Base-by-base conservation (phyloP, 1,284 basidiomycete genomes). In the Malassezia dermatis region DNA sequence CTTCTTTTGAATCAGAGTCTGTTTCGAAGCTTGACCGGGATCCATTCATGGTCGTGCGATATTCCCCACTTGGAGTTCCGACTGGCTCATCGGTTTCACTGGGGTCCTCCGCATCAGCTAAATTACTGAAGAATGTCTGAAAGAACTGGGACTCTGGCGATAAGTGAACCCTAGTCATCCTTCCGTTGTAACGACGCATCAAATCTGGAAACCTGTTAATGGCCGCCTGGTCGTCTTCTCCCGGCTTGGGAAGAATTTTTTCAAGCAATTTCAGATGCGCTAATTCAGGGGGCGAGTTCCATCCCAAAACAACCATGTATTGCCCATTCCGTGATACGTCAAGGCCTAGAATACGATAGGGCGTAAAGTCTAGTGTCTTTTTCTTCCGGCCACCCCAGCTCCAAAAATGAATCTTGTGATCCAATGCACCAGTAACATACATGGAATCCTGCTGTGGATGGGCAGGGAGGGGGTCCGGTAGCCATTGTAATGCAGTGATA, bases 371-470 rank as follows among this genome's bases (percentile, higher is more conserved):
- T 84, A 87, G 89, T 1, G 27, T 37, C 19, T 17, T 19, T 42
- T 23, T 24, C 6, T 19, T 39, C 1, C 17, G 17, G 11, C 37
- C 37, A 2, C 37, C 37, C 41, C 41, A 43, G 12, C 24, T 43
- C 88, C 90, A 96, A 61, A 86, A 82, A 39, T 86, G 81, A 53
- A 98, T 83, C 75, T 84, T 85, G 61, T 84, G 83, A 75, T 99
- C 93, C 76, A 94, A 80, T 37, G 86, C 86, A 42, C 86, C 86
- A 4, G 89, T 94, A 59, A 95, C 81, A 73, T 96, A 96, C 11
- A 87, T 83, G 28, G 86, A 86, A 73, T 94, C 85, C 8, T 30
- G 21, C 4, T 21, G 27, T 15, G 26, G 19, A n/a, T 8, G 4
- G 11, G 30, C 23, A 15, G 10, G 28, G 1, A 21, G 12, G 2